Conservation (phyloP, 169 alveolate species). For the Theileria equi region DNA sequence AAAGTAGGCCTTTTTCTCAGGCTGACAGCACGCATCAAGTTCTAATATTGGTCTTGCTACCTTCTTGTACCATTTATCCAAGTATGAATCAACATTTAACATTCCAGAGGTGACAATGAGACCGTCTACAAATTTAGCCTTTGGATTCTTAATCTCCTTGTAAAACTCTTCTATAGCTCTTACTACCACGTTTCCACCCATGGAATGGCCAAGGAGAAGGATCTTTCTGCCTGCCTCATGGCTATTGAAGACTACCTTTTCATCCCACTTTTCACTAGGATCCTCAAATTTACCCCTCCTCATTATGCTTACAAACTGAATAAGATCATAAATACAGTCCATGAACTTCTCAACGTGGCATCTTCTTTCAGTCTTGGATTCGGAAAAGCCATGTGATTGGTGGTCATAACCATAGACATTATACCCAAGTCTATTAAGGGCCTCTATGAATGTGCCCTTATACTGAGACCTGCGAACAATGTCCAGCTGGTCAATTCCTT, state of each 20-base stretch:
- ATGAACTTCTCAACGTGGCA: conserved; percentile 27
- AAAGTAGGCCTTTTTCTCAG: neutral
- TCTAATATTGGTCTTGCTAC: neutral
- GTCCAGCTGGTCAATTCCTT: no score
- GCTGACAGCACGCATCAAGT: neutral
- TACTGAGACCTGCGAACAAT: conserved; percentile 39
- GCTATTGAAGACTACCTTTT: conserved; percentile 9
- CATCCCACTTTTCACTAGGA: conserved; percentile 11
- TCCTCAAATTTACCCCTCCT: conserved; percentile 26
- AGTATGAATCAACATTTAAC: conserved; percentile 33
- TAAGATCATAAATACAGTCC: conserved; percentile 54
- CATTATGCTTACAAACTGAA: conserved; percentile 63
- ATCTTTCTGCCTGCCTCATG: conserved; percentile 23
- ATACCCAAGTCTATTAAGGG: conserved; percentile 55
- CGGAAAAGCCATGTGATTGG: conserved; percentile 71
- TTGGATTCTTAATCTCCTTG: conserved; percentile 10
- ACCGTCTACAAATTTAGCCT: conserved; percentile 51
- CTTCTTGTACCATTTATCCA: neutral
- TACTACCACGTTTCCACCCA: conserved; percentile 69
- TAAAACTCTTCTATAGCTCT: conserved; percentile 40
- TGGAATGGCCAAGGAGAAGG: conserved; percentile 61
- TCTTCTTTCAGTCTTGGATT: conserved; percentile 33
- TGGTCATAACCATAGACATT: conserved; percentile 67
- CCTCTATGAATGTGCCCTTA: conserved; percentile 57
- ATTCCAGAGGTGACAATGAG: conserved; percentile 65